These are phyloP conservation scores for Yarrowia galli DNA, from an alignment of 1,139 yeast species.

Conservation along the genomic window DNA sequence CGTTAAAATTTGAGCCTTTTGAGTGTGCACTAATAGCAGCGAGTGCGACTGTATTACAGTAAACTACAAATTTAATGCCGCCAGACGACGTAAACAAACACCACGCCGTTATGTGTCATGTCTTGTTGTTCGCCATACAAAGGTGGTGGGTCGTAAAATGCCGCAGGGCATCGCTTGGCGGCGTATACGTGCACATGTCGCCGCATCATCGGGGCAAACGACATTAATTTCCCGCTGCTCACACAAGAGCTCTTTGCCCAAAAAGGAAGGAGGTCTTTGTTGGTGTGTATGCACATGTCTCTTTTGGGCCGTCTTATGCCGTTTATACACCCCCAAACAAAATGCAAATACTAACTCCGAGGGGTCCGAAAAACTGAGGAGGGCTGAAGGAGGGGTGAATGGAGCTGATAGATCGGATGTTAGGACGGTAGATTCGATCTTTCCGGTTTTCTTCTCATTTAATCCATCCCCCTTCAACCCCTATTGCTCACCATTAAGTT, in stretches of 20 bases:
- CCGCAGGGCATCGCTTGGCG: conserved; percentile 35
- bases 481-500: not conserved
- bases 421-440: not conserved
- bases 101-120: conserved; percentile 9
- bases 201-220: conserved; percentile 21
- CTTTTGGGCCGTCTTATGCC: conserved; percentile 20
- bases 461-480: not conserved
- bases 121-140: not conserved
- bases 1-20: conserved; percentile 13
- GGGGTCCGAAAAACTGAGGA: not conserved
- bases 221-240: conserved; percentile 18
- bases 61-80: conserved; percentile 18
- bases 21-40: conserved; percentile 14
- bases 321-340: conserved; percentile 16
- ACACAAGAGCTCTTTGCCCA: conserved; percentile 2
- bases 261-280: conserved; percentile 21
- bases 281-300: conserved; percentile 29
- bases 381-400: not conserved
- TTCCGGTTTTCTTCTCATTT: not conserved
- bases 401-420: not conserved
- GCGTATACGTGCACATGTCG: conserved; percentile 2
- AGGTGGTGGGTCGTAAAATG: not conserved
- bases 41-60: conserved; percentile 5
- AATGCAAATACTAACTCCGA: conserved; percentile 21
- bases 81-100: conserved; percentile 7